Percentiles rank a stretch among this genome's conserved stretches.
Evolutionary conservation across 352 stramenopile species (phyloP).

Genomic region (Pythium phragmitis): DNA sequence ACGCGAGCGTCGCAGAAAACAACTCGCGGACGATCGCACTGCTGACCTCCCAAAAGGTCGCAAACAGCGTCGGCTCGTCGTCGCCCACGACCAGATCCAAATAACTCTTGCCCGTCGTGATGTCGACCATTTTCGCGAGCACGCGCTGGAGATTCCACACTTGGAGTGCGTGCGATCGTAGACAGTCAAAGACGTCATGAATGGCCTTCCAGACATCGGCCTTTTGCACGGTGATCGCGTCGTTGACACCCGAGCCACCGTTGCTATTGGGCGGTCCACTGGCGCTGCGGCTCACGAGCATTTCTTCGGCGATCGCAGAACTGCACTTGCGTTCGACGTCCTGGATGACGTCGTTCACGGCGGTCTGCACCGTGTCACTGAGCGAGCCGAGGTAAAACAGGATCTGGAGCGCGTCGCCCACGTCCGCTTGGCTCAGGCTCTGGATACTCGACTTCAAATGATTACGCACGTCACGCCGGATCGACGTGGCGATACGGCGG

Average conservation of each 20-base stretch:
- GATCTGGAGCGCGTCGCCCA: conserved; percentile 77
- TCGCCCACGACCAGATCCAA: conserved; percentile 66
- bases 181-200: conserved; percentile 73
- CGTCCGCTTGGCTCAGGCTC: conserved; percentile 59
- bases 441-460: conserved; percentile 52
- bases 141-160: conserved; percentile 89
- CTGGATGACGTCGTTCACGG: conserved; percentile 83
- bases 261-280: conserved; percentile 14
- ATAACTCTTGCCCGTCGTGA: conserved; percentile 45
- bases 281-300: conserved; percentile 39
- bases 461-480: conserved; percentile 56
- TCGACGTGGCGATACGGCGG: conserved; percentile 40
- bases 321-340: conserved; percentile 71
- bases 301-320: conserved; percentile 58
- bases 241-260: conserved; percentile 1
- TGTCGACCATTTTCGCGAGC: conserved; percentile 72
- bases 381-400: conserved; percentile 74
- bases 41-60: conserved; percentile 85
- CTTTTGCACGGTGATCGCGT: conserved; percentile 49
- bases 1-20: conserved; percentile 58
- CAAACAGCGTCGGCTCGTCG: conserved; percentile 79
- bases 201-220: conserved; percentile 80
- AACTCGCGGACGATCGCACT: conserved; percentile 76
- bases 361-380: conserved; percentile 61
- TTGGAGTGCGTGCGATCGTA: conserved; percentile 67